Conservation (phyloP, 1,284 basidiomycete species). For the Leccinum subspadiceum region DNA sequence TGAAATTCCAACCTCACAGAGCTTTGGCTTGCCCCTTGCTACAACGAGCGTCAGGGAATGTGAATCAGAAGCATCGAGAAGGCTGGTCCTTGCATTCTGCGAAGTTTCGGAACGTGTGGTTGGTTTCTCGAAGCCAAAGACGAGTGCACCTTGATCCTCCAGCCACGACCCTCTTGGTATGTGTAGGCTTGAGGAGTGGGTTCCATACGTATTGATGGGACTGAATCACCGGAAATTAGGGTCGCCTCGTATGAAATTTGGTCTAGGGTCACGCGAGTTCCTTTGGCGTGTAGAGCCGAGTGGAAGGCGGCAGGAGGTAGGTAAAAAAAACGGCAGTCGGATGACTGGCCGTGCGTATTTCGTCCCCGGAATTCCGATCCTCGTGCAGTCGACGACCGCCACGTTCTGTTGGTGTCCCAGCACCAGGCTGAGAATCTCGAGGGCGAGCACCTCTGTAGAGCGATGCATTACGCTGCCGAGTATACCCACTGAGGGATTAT, state of each 20-base stretch:
- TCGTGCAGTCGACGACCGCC: constrained; percentile 1
- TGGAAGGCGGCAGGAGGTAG: constrained; percentile 2
- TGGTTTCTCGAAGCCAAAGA: constrained; percentile 43
- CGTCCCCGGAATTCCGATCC: not conserved
- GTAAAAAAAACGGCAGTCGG: constrained; percentile 4
- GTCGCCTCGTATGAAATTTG: constrained; percentile 12
- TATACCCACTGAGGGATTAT: constrained; percentile 8
- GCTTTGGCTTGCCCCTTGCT: constrained; percentile 39
- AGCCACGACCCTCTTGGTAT: constrained; percentile 17
- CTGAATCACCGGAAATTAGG: constrained; percentile 26
- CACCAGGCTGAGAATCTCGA: constrained; percentile 12
- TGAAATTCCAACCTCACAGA: constrained; percentile 46
- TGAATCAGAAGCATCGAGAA: constrained; percentile 41
- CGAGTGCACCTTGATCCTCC: constrained; percentile 18
- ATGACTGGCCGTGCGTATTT: constrained; percentile 12
- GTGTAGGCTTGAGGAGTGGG: constrained; percentile 11
- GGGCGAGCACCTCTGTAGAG: constrained; percentile 4
- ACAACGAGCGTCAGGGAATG: constrained; percentile 47
- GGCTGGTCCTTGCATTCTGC: constrained; percentile 37
- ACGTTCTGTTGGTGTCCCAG: constrained; percentile 1
- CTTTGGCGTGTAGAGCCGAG: constrained; percentile 5
- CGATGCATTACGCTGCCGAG: constrained; percentile 9
- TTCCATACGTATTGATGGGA: constrained; percentile 1
- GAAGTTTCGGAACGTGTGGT: constrained; percentile 37
- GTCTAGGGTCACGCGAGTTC: constrained; percentile 18